Evolutionary conservation across 2,329 filamentous ascomycete species (phyloP), one percentile per base, ranked within the genome.

Genomic region (Xylariales sp.): DNA sequence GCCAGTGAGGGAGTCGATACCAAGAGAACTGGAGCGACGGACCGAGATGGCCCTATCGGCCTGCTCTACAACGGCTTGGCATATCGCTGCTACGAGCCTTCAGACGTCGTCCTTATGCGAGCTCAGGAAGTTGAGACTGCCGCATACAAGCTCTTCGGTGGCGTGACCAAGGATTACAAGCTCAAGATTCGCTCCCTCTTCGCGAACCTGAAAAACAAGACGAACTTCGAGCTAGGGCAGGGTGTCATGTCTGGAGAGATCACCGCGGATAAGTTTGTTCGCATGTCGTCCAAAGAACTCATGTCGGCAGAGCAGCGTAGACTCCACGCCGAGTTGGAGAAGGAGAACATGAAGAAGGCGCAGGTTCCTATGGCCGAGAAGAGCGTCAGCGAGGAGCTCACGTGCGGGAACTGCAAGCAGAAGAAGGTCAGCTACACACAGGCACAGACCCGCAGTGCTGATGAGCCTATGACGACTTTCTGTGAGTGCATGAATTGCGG

Each of bases 341-440:
- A 86, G 66, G 88, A 96, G 67, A 98, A 98, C 66, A 90, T 97
- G 86, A 89, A 89, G 71, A 88, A 91, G 65, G 88, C 93, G 1
- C 94, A 97, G 82, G 90, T 95, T 9, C 87, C 91, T 43, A 86
- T 90, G 73, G 86, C 82, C 14, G 85, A 95, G 67, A 93, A 89
- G 75, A 90, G 85, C 60, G 88, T 96, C 68, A 89, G 84, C 61
- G 84, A 86, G 60, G 87, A 84, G 43, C 75, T 97, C 57, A 84
- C 88, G 66, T 98, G 93, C 69, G 80, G 88, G 58, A 90, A 89
- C 65, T 98, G 93, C 68, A 86, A 86, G 56, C 77, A 95, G 76
- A 90, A 86, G 73, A 90, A 88, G 73, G 93, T 97, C 59, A 89
- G 85, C 65, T 98, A 98, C 67, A 88, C 81, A 36, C 93, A 98